Evolutionary conservation across 805 yeast species (phyloP), one percentile per base, ranked within the genome.

Genomic region (Hagleromyces aurorensis): DNA sequence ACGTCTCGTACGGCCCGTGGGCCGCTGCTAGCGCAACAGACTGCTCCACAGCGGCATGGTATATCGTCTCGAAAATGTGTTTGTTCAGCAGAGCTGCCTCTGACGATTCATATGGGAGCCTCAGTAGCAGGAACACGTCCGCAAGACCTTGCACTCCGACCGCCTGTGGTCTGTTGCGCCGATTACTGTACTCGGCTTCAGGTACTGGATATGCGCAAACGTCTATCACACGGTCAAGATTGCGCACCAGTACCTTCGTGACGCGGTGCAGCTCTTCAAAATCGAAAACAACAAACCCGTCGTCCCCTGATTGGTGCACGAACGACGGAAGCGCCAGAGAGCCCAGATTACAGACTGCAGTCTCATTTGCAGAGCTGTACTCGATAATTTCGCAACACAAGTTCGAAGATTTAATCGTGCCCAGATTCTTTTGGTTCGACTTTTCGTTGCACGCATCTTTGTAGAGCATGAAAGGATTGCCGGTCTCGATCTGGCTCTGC

Each of bases 111-210:
- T 85, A 89, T n/a, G 96, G 89, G 34, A 83, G 52, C 41, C 89
- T 71, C 36, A 89, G 64, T 37, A 70, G 65, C 65, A 83, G 70
- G 56, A 87, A 89, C 0, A 77, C 67, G 56, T 89, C 96, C n/a
- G 96, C 95, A 28, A 89, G 65, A 29, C 97, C 97, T 59, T 87
- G 96, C 9, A 89, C 96, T 39, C 97, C 97, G 20, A 89, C 62
- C 5, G 96, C 96, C 43, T 89, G 71, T 12, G 97, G 97, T 40
- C 97, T 68, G 54, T 89, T 78, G 47, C 72, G 74, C 62, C 70
- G 55, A 61, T 89, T 89, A 14, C 95, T 81, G 21, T 37, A 48
- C 44, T 66, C 65, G 3, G 96, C 86, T 42, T 73, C 79, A 22
- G 69, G 72, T 12, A 82, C 75, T 3, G 97, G 97, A 53, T 89